A percentile compares a stretch with the other conserved stretches of the same genome.
These are phyloP conservation scores for Rubia balearica DNA, from an alignment of 305 asterid species.

Conservation along the genomic window DNA sequence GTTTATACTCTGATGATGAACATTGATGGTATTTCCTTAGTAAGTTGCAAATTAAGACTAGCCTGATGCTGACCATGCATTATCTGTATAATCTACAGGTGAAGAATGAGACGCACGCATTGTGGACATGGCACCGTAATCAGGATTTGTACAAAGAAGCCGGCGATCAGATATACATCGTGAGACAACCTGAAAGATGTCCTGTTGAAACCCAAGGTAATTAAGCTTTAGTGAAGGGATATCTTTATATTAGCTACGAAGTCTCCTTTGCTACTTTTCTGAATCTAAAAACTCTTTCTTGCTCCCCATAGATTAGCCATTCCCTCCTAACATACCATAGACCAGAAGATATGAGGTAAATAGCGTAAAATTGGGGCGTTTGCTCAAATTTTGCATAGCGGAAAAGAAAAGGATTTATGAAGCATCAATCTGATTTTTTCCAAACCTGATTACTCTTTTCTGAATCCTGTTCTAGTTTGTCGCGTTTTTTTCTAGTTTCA, in stretches of 20 bases:
- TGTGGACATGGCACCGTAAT: conserved; percentile 95
- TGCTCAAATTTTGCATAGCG: not conserved
- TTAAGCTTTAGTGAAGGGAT: conserved; percentile 18
- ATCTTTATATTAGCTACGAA: not conserved
- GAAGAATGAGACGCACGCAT: conserved; percentile 76
- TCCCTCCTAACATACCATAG: not conserved
- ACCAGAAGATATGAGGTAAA: not conserved
- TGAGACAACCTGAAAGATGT: conserved; percentile 72
- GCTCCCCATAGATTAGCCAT: not conserved
- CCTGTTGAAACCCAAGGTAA: conserved; percentile 41
- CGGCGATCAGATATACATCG: conserved; percentile 80
- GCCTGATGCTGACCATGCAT: not conserved
- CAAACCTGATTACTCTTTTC: not conserved
- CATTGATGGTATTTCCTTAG: not conserved
- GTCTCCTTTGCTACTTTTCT: conserved; percentile 3
- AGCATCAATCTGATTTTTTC: not conserved
- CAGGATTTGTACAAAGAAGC: conserved; percentile 68
- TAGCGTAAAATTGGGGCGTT: not conserved
- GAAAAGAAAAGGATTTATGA: not conserved
- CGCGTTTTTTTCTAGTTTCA: not conserved
- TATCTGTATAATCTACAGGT: conserved; percentile 37
- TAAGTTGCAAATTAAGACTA: not conserved
- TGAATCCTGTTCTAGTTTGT: not conserved
- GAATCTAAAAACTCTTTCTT: not conserved
- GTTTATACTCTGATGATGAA: not conserved